Evolutionary conservation across 805 yeast species (phyloP).

Genomic region (Barnettozyma siamensis): DNA sequence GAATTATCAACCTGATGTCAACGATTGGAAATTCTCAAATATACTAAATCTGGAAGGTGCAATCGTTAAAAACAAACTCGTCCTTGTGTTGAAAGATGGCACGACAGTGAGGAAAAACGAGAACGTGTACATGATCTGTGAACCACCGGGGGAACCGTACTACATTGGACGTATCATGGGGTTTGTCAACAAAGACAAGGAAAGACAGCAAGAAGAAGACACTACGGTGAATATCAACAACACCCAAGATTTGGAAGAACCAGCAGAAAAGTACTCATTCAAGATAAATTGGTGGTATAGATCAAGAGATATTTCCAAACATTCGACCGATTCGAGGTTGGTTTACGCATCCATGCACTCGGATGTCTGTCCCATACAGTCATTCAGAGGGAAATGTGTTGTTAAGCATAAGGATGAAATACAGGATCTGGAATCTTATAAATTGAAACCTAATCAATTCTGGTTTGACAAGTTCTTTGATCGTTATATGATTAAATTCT

Average conservation of each 20-base stretch:
- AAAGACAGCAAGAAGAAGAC: constrained; percentile 5
- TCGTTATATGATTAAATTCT: constrained; percentile 75
- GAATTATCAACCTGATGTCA: constrained; percentile 22
- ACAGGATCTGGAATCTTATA: constrained; percentile 42
- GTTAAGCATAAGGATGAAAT: constrained; percentile 69
- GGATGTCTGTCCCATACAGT: constrained; percentile 70
- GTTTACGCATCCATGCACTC: constrained; percentile 82
- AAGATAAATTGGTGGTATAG: constrained; percentile 90
- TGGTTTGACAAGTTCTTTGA: constrained; percentile 86
- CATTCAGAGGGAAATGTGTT: constrained; percentile 68
- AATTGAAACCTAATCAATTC: constrained; percentile 60
- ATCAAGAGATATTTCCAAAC: constrained; percentile 74
- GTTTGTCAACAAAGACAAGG: constrained; percentile 41
- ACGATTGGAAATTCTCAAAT: constrained; percentile 26
- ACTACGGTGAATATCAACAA: background rate
- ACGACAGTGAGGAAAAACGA: constrained; percentile 35
- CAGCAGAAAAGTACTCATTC: constrained; percentile 50
- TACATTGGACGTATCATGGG: constrained; percentile 82
- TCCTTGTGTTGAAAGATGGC: constrained; percentile 19
- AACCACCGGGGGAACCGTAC: constrained; percentile 93
- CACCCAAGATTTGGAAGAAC: constrained; percentile 22
- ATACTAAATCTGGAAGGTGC: constrained; percentile 36
- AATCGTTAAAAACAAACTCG: constrained; percentile 22
- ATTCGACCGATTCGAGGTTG: constrained; percentile 63
- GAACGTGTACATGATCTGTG: constrained; percentile 76